These are phyloP conservation scores for Phaffomyces thermotolerans DNA, from an alignment of 805 yeast genomes.

Conservation along the genomic window DNA sequence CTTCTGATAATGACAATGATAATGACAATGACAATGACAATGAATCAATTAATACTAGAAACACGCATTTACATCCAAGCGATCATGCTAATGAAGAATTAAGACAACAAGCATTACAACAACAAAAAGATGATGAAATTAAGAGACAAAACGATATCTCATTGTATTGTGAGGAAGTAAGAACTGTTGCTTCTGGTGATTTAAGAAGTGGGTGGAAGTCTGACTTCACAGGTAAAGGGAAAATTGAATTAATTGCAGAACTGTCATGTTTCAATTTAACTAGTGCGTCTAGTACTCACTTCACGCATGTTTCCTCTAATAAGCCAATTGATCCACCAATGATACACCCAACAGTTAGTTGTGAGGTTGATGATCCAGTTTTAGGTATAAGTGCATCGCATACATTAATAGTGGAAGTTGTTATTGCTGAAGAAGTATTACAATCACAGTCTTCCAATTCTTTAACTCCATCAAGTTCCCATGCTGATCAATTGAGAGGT, in stretches of 20 bases:
- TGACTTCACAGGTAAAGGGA: constrained; percentile 73
- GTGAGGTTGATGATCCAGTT: constrained; percentile 78
- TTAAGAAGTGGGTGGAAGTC: constrained; percentile 92
- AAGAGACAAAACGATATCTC: constrained; percentile 27
- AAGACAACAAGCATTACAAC: constrained; percentile 21
- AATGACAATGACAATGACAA: constrained; percentile 11
- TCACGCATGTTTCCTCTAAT: constrained; percentile 36
- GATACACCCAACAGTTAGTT: constrained; percentile 46
- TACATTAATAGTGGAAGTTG: constrained; percentile 72
- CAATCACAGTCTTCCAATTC: constrained; percentile 33
- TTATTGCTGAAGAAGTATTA: constrained; percentile 86
- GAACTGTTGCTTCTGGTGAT: constrained; percentile 73
- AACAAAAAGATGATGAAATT: constrained; percentile 23
- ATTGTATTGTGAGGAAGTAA: constrained; percentile 62
- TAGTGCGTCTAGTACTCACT: constrained; percentile 43
- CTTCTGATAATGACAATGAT: constrained; percentile 8
- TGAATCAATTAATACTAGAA: constrained; percentile 4
- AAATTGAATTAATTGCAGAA: constrained; percentile 72
- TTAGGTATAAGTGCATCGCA: constrained; percentile 75
- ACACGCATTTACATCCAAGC: constrained; percentile 21
- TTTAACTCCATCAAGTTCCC: constrained; percentile 27
- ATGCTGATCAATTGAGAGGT: constrained; percentile 4
- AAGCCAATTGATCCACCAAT: constrained; percentile 25
- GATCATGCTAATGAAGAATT: constrained; percentile 28
- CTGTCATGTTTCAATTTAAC: constrained; percentile 52